A percentile compares a stretch with the other conserved stretches of the same genome.
phyloP scores from a whole-genome alignment of 345 rosid genomes.

The Salix brachista region DNA sequence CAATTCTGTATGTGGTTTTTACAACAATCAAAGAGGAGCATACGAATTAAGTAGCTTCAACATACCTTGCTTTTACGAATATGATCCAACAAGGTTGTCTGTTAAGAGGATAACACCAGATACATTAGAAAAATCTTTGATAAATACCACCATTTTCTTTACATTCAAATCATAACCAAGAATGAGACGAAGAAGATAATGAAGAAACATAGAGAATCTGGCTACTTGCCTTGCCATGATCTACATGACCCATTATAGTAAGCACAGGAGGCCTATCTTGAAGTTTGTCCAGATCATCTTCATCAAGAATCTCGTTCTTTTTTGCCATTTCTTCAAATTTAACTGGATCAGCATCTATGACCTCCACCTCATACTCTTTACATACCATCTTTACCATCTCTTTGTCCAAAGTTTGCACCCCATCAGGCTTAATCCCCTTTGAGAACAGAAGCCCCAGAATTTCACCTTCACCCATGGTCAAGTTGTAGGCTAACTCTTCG shows the following conservation, averaged over 20 bases:
- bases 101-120: constrained; percentile 34
- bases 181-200: background rate
- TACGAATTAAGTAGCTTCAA: constrained; percentile 15
- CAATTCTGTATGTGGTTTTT: background rate
- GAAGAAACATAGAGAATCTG: background rate
- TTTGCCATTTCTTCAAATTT: constrained; percentile 86
- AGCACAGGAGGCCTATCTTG: constrained; percentile 94
- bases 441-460: constrained; percentile 80
- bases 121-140: constrained; percentile 29
- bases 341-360: constrained; percentile 69
- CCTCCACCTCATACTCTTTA: constrained; percentile 77
- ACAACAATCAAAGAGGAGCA: constrained; percentile 8
- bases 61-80: constrained; percentile 93
- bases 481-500: constrained; percentile 83
- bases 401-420: constrained; percentile 86
- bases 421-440: constrained; percentile 93
- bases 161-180: background rate
- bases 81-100: constrained; percentile 94
- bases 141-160: background rate
- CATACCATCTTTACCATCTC: constrained; percentile 97
- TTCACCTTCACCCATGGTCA: constrained; percentile 81
- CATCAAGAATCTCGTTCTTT: constrained; percentile 78
- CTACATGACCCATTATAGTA: constrained; percentile 99
- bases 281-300: constrained; percentile 82
- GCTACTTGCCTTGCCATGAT: constrained; percentile 83